Evolutionary conservation across 2,329 filamentous ascomycete genomes (phyloP), one percentile per base, ranked within the genome.

Genomic region (Monilinia polystroma): DNA sequence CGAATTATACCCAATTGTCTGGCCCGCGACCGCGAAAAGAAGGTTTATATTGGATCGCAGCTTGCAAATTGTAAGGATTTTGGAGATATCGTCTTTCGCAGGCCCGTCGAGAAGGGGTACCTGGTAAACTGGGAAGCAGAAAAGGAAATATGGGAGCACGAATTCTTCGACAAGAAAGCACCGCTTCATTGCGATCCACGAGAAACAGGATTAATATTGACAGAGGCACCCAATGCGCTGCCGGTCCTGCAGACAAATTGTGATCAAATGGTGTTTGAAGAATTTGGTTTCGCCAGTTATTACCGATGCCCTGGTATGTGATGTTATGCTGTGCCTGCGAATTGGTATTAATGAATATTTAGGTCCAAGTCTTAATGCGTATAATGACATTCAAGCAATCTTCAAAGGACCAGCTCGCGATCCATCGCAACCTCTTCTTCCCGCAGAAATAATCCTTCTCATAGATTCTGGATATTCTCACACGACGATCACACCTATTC

Each of bases 181-280:
- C 82, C 83, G 38, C 80, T 87, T 72, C 84, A 82, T 73, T 92
- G 90, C 77, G 89, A 96, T 72, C 91, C 94, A 0, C 81, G 84
- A 64, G 89, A 94, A 66, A 95, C 92, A n/a, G 89, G 92, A 58
- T 80, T 99, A 67, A 80, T 99, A 4, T 83, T 98, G 62, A 88
- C 91, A 1, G 95, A 99, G 78, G 90, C 92, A 56, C 90, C 93
- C 4, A 97, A 96, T 78, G 88, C 89, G 4, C 83, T 96, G 66
- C 88, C 90, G 0, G 87, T 88, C 16, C 80, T 99, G 70, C 93
- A 97, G 78, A 86, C 89, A 51, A 95, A 97, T 76, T 93, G 92
- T 73, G 95, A 99, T 75, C 94, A 99, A 80, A 92, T 99, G 75
- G 87, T 98, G 1, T 98, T 99, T 81, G 95, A 99, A 76, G 93